These are phyloP conservation scores for Cutaneotrichosporon mucoides DNA, from an alignment of 1,284 basidiomycete genomes.

Conservation along the genomic window DNA sequence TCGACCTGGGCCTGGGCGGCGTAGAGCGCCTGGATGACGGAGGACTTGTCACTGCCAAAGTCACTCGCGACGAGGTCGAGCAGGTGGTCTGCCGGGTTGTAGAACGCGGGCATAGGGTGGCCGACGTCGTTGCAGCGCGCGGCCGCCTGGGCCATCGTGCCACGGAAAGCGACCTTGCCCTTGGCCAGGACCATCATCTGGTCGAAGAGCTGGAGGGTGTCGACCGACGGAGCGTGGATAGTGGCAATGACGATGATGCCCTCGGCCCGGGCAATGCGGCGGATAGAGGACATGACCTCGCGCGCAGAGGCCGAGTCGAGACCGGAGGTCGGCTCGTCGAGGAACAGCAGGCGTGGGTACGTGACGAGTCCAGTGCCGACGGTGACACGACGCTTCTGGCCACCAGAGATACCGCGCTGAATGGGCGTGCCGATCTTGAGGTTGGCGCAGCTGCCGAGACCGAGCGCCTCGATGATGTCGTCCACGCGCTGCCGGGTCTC, in stretches of 20 bases:
- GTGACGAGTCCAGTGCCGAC: constrained; percentile 46
- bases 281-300: constrained; percentile 17
- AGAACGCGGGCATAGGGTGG: constrained; percentile 19
- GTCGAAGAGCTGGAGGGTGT: constrained; percentile 46
- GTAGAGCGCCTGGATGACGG: constrained; percentile 5
- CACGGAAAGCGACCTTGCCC: constrained; percentile 36
- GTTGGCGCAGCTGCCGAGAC: constrained; percentile 13
- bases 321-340: constrained; percentile 48
- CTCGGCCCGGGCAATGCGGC: constrained; percentile 13
- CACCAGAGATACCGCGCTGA: constrained; percentile 48
- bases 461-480: constrained; percentile 17
- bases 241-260: constrained; percentile 37
- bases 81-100: constrained; percentile 34
- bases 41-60: constrained; percentile 18
- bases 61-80: constrained; percentile 34
- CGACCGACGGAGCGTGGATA: constrained; percentile 48
- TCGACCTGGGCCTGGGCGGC: not conserved
- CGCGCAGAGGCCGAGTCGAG: constrained; percentile 24
- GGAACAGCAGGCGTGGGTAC: constrained; percentile 44
- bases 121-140: constrained; percentile 22
- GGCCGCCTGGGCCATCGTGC: constrained; percentile 14
- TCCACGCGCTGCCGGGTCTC: constrained; percentile 15
- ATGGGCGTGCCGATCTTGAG: constrained; percentile 47
- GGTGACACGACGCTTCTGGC: constrained; percentile 46
- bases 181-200: constrained; percentile 37